Conservation (phyloP, 305 asterid species). For the Rubia occidens region DNA sequence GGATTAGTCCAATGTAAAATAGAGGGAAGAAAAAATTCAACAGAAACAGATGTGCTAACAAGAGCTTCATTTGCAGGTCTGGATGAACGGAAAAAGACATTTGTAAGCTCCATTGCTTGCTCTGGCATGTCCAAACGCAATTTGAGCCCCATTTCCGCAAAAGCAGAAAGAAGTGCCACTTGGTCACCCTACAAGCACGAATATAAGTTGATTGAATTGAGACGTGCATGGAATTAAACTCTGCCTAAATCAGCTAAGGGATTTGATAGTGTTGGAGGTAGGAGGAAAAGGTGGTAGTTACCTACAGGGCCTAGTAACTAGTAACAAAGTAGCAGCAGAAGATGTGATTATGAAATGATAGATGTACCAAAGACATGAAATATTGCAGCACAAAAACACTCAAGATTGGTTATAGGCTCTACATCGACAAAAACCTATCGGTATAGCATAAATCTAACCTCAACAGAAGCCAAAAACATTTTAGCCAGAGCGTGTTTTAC, state of each 20-base stretch:
- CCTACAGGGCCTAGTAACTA: background rate
- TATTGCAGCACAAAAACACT: background rate
- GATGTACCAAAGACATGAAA: background rate
- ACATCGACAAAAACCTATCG: background rate
- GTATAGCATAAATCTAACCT: conserved; percentile 47
- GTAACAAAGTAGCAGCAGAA: background rate
- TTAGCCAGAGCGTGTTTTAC: conserved; percentile 84
- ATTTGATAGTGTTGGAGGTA: background rate
- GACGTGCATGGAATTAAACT: background rate
- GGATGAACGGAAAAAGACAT: conserved; percentile 76
- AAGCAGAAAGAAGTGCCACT: conserved; percentile 88
- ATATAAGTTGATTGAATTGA: conserved; percentile 12
- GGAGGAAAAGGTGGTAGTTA: background rate
- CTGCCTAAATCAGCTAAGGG: background rate
- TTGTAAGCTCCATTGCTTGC: conserved; percentile 89
- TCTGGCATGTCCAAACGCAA: conserved; percentile 92
- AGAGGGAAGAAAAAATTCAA: conserved; percentile 3
- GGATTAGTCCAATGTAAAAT: conserved; percentile 22
- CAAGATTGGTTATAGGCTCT: background rate
- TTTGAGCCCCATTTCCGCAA: conserved; percentile 92
- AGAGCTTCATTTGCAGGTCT: conserved; percentile 80
- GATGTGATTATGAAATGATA: background rate
- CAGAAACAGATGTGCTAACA: conserved; percentile 38
- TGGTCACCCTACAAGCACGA: conserved; percentile 75
- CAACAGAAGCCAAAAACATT: conserved; percentile 96